Evolutionary conservation across 2,329 filamentous ascomycete species (phyloP), one percentile per base, ranked within the genome.

Genomic region (Claviceps africana): DNA sequence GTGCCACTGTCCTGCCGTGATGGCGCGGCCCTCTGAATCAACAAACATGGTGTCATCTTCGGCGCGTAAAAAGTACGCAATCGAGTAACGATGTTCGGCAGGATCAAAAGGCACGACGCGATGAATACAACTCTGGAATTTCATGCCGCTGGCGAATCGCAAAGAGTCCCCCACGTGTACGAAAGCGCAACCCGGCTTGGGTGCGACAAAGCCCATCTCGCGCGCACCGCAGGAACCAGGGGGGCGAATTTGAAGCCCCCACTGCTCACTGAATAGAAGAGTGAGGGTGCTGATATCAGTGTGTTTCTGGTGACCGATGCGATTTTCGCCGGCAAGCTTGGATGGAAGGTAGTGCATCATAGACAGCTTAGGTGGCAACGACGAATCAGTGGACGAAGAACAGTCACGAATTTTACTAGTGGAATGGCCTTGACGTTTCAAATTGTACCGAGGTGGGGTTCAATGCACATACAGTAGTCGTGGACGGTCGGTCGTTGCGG

Each of bases 91-190:
- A 65, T 78, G 72, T 72, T 78, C 72, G 42, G 61, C 58, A 22
- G 70, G 67, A 64, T 76, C 62, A 55, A 73, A 72, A 0, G 76
- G 76, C 21, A 80, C 74, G 30, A 79, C 76, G 53, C 75, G 69
- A 68, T 79, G 77, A 61, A 80, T 76, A 68, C 75, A 77, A 39
- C 73, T 76, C 63, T 76, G 71, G 65, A 80, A 71, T 53, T 69
- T 74, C 64, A 73, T 71, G 44, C 71, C 73, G 53, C 69, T 73
- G 2, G 74, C 72, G 58, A 79, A 80, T 44, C 76, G 72, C 56
- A 81, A 69, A 28, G 75, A 77, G 67, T 82, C 78, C 54, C 78
- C 78, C 17, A 81, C 73, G 62, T 81, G 75, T 57, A 81, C 68
- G 59, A 81, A 70, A 33, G 77, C 78, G 56, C 67, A 70, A 53